Evolutionary conservation across 2,329 filamentous ascomycete species (phyloP), one percentile per base, ranked within the genome.

Genomic region (Penicillium sumatraense): DNA sequence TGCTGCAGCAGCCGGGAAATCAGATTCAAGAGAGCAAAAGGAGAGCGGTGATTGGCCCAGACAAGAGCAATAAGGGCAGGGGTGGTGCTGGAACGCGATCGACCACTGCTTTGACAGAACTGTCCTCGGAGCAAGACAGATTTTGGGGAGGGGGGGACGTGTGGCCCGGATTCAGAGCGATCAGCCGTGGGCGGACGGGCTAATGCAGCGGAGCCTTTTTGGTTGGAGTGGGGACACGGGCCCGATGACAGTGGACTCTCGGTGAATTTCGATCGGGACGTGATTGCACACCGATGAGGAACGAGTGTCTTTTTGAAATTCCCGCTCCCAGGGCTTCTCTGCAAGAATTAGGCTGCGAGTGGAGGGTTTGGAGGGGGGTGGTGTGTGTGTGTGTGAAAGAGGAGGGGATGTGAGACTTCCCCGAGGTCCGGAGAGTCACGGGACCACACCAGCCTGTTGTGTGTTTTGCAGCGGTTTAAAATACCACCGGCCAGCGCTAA

Each of bases 191-290:
- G 54, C 53, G 54, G 57, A 53, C 55, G 60, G 60, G 61, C 65
- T 65, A 66, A 66, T 67, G 63, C 65, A 67, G 62, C 63, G 62
- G 60, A 61, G 58, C 54, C 57, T 53, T 61, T 65, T 63, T 24
- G 58, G 62, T 56, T 48, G 49, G 42, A 53, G 63, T 63, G 61
- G 61, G 52, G 63, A 61, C 60, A 55, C 51, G 31, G 49, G 31
- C 56, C 57, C 48, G 21, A 53, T 54, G 61, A 48, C 35, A 40
- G 55, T 16, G 38, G 29, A 26, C 42, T 50, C 42, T 53, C 29
- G 35, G 44, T 26, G 54, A 33, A 49, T 50, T 46, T 46, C 26
- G 42, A 46, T 46, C 42, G 27, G 16, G 26, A 16, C 42, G 47
- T 38, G 47, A 21, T 21, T 46, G 42, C 24, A 9, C 26, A 24